These are phyloP conservation scores for Choanephora cucurbitarum DNA, from an alignment of 371 early-diverging fungal genomes.

Conservation along the genomic window DNA sequence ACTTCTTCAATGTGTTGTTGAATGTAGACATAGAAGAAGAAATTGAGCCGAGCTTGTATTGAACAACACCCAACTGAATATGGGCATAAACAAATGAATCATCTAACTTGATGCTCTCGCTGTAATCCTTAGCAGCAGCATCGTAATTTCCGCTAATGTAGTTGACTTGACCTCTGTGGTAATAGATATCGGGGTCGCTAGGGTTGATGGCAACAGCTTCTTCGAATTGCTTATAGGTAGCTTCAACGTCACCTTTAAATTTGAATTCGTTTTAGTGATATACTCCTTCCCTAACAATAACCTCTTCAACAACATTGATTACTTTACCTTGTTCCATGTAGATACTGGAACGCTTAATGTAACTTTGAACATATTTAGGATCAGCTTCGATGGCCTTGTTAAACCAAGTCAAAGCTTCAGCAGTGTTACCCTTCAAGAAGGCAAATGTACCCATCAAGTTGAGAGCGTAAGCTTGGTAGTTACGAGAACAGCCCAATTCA, in stretches of 20 bases:
- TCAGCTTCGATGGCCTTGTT: conserved; percentile 81
- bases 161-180: conserved; percentile 72
- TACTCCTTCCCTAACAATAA: no score
- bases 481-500: conserved; percentile 54
- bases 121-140: conserved; percentile 85
- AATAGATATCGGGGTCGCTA: conserved; percentile 78
- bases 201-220: conserved; percentile 68
- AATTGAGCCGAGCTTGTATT: conserved; percentile 86
- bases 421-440: conserved; percentile 85
- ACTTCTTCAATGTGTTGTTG: conserved; percentile 76
- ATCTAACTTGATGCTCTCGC: conserved; percentile 79
- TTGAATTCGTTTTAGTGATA: not conserved
- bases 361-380: conserved; percentile 78
- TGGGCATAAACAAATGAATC: conserved; percentile 86
- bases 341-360: conserved; percentile 87
- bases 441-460: conserved; percentile 87
- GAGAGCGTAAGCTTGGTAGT: conserved; percentile 66
- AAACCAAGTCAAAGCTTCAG: conserved; percentile 72
- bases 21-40: conserved; percentile 77
- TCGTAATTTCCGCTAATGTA: conserved; percentile 80
- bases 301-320: not conserved
- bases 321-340: conserved; percentile 78
- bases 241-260: conserved; percentile 56
- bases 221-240: conserved; percentile 70
- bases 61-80: conserved; percentile 94